These are phyloP conservation scores for Massospora cicadina DNA, from an alignment of 371 early-diverging fungal genomes.

Conservation along the genomic window DNA sequence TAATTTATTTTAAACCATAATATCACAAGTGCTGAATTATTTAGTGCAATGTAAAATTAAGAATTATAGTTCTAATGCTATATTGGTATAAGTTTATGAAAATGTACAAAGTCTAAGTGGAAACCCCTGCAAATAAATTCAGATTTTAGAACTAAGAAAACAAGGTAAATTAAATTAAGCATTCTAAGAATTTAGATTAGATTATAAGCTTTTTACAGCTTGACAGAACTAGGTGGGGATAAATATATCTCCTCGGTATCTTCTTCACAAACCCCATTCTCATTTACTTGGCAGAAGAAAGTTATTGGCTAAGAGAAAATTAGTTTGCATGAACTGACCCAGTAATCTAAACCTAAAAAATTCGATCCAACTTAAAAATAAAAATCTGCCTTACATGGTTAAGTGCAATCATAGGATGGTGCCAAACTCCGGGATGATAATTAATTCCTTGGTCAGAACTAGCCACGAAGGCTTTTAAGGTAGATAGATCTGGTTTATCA, in stretches of 20 bases:
- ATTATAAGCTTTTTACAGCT: neutral
- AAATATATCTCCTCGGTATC: slow-evolving; percentile 32
- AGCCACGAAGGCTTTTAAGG: slow-evolving; percentile 58
- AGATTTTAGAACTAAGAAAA: too few relatives aligned
- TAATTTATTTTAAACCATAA: too few relatives aligned
- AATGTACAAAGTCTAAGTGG: too few relatives aligned
- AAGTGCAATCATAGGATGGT: slow-evolving; percentile 72
- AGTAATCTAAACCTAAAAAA: too few relatives aligned
- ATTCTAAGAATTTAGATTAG: neutral
- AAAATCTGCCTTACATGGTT: slow-evolving; percentile 20
- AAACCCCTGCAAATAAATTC: too few relatives aligned
- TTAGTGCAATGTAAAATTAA: too few relatives aligned
- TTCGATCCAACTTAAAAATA: too few relatives aligned
- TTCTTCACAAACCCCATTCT: slow-evolving; percentile 43
- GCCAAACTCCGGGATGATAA: slow-evolving; percentile 69
- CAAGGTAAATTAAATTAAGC: too few relatives aligned
- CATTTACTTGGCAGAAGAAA: slow-evolving; percentile 48
- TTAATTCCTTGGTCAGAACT: slow-evolving; percentile 57
- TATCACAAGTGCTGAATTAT: too few relatives aligned
- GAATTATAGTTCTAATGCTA: too few relatives aligned
- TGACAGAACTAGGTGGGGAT: slow-evolving; percentile 8
- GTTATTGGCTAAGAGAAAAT: slow-evolving; percentile 22
- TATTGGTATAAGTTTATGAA: too few relatives aligned
- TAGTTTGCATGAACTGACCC: neutral
- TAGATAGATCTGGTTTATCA: slow-evolving; percentile 47